Base-by-base conservation (phyloP, 2,329 filamentous ascomycete species). In the Bipolaris zeicola region DNA sequence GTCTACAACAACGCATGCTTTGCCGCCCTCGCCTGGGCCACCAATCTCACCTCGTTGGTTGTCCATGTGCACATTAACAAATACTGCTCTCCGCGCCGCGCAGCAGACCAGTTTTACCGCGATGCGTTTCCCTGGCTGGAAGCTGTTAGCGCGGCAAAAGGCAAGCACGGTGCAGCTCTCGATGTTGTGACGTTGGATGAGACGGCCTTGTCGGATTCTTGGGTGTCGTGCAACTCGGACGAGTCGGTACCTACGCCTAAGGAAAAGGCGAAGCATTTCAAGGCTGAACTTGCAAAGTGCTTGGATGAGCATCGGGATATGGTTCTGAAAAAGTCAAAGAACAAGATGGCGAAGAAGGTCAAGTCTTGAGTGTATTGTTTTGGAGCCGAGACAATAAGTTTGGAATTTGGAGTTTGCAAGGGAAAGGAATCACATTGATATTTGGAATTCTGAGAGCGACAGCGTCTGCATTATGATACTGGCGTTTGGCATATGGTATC, bases 71-170 rank as follows among this genome's bases (percentile, higher is more conserved):
- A 6, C 0, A 28, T 66, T 1, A 50, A 56, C 5, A 58, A 46
- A 24, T 48, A 53, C 6, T 11, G 39, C 6, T 24, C 48, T 0
- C 11, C 59, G 0, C 61, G 62, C 33, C 8, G 37, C 6, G 50
- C 61, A 5, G 74, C 74, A 1, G 65, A 64, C 8, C 65, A 70
- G 22, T 47, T 77, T 31, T 77, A 75, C 45, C 75, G 73, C 7
- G 69, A 76, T 42, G 72, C 66, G 0, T 74, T 75, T 28, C 65
- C 69, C 3, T 77, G 73, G 73, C 58, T 77, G 6, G 75, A 77
- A 41, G 69, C 69, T 0, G 60, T 75, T 8, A 73, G 65, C 2
- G 44, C 47, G 10, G 63, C 63, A 3, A 73, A 65, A 43, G 67
- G 69, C 2, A 68, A 61, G 26, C 16, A 54, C 3, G 73, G 75